Evolutionary conservation across 805 yeast genomes (phyloP), one percentile per base, ranked within the genome.

Genomic region (Kodamaea lidongshanica): DNA sequence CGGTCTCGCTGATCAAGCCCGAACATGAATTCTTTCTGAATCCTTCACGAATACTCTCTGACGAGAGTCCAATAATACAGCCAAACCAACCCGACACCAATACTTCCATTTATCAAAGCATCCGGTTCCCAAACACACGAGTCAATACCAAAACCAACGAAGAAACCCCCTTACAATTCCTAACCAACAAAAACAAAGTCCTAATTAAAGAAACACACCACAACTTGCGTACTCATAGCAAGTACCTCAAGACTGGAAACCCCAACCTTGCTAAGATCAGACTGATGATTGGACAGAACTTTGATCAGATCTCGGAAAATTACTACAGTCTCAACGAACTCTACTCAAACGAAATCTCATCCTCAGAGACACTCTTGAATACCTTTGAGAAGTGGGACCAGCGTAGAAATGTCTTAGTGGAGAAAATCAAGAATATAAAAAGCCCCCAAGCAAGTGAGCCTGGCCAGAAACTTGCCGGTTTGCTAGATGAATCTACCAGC

Each of bases 311-410:
- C n/a, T 56, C 65, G 6, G 68, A 67, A 30, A 56, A 55, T 32
- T 58, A 61, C 35, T 58, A 60, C 30, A 61, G 72, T 5, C 56
- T 70, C 42, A 52, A 55, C 32, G 78, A 73, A 42, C 48, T 70
- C 2, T 72, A 72, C 45, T 34, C 46, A 3, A 46, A 56, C 3
- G 73, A 70, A 22, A 44, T 56, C 5, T 33, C 40, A 3, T 43
- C 42, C n/a, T 52, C 61, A 14, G 41, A 44, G 16, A 23, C 35
- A 1, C 40, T 65, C 7, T 39, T 53, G 12, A 25, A 40, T 6
- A 48, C 45, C 17, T 63, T 73, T 31, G 43, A 46, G 18, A 39
- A 41, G 7, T 67, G 74, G 72, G 72, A 70, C 27, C 35, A 28
- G 3, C 58, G 56, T 30, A 55, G 71, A 19, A 33, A 33, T 6